Conservation (phyloP, 441 rosid species). For the Syzygium malaccense region DNA sequence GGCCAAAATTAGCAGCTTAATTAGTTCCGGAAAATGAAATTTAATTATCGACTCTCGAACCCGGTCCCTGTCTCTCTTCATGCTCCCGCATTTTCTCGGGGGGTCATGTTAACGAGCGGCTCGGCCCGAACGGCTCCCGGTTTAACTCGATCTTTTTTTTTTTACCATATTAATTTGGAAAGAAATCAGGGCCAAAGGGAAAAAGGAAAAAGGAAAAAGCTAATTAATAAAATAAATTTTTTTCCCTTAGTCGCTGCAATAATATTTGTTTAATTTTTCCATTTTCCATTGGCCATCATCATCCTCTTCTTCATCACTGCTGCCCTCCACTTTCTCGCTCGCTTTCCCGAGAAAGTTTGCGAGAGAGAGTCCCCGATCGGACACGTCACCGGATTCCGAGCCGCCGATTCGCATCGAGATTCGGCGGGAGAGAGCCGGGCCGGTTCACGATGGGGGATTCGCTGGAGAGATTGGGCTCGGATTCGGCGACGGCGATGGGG, state of each 20-base stretch:
- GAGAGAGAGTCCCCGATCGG: neutral
- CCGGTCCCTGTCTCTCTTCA: neutral
- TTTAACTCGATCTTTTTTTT: too few species aligned
- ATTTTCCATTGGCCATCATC: neutral
- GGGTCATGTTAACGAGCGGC: neutral
- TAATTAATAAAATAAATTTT: neutral
- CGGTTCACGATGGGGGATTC: conserved; percentile 42
- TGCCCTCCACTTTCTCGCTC: neutral
- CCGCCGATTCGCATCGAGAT: neutral
- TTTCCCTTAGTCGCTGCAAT: neutral
- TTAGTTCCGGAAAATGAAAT: neutral
- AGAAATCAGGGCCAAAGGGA: neutral
- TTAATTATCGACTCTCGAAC: too few species aligned
- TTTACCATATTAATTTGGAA: neutral
- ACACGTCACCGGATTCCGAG: neutral
- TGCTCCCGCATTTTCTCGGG: neutral
- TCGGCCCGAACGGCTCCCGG: too few species aligned
- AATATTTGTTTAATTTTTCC: neutral
- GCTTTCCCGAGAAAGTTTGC: conserved; percentile 7
- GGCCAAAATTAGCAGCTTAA: neutral
- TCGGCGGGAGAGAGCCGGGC: neutral
- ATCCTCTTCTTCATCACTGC: neutral
- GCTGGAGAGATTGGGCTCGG: conserved; percentile 46
- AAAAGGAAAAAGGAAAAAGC: neutral
- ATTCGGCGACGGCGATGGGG: conserved; percentile 25